A percentile compares a stretch with the other conserved stretches of the same genome.
Evolutionary conservation across 2,329 filamentous ascomycete species (phyloP).

Genomic region (Trichoderma aggressivum): DNA sequence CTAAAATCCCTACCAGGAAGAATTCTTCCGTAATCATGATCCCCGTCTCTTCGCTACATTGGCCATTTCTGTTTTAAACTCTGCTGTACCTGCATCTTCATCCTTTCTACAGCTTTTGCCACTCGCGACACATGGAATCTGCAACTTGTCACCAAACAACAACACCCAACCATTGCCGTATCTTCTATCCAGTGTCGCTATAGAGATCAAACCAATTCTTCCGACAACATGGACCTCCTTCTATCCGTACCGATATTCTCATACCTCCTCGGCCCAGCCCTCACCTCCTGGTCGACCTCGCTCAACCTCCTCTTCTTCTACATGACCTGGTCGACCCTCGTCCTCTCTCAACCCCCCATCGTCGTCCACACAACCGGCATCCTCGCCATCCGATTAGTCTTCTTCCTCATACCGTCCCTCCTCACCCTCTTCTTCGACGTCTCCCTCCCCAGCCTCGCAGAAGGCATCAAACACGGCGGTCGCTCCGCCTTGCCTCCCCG

Average conservation of each 20-base stretch:
- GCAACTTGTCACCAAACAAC: neutral
- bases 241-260: constrained; percentile 71
- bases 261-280: constrained; percentile 58
- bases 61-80: neutral
- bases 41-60: neutral
- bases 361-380: constrained; percentile 72
- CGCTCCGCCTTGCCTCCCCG: constrained; percentile 47
- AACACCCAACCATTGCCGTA: neutral
- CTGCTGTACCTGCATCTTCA: constrained; percentile 1
- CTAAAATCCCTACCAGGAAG: neutral
- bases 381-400: constrained; percentile 61
- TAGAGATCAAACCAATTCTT: neutral
- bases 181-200: neutral
- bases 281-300: constrained; percentile 70
- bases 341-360: constrained; percentile 71
- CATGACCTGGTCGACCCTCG: constrained; percentile 82
- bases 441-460: constrained; percentile 64
- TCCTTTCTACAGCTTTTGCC: neutral
- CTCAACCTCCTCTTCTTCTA: constrained; percentile 87
- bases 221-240: constrained; percentile 56
- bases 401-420: constrained; percentile 71
- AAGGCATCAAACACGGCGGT: constrained; percentile 66
- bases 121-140: neutral
- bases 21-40: neutral
- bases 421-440: constrained; percentile 72